These are phyloP conservation scores for Epichloe coenophiala DNA, from an alignment of 2,329 filamentous ascomycete genomes.

Conservation along the genomic window DNA sequence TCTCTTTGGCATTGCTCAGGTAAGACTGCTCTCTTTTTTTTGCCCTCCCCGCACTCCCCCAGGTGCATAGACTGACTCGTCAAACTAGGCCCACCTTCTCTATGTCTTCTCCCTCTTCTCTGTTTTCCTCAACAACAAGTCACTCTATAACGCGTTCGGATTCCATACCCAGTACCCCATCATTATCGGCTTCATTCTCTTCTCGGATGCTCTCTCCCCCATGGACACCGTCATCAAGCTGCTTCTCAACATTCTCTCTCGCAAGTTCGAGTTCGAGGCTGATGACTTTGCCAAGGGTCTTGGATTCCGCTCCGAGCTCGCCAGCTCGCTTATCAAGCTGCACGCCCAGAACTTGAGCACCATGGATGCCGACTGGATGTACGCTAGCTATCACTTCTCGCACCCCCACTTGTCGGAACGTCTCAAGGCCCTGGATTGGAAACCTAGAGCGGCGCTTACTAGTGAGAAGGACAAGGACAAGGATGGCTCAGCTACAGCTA, in stretches of 20 bases:
- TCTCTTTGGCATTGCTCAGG: slow-evolving; percentile 75
- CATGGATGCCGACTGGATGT: slow-evolving; percentile 98
- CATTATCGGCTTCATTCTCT: slow-evolving; percentile 93
- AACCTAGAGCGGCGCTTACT: slow-evolving; percentile 39
- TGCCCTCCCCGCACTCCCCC: background rate
- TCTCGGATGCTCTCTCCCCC: slow-evolving; percentile 83
- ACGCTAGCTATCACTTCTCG: slow-evolving; percentile 96
- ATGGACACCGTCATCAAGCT: slow-evolving; percentile 94
- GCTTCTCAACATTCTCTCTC: slow-evolving; percentile 87
- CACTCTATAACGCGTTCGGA: slow-evolving; percentile 81
- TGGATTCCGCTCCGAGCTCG: slow-evolving; percentile 73
- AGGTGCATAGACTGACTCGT: background rate
- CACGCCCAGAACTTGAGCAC: slow-evolving; percentile 97
- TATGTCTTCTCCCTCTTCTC: slow-evolving; percentile 96
- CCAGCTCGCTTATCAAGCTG: slow-evolving; percentile 83
- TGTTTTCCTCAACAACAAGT: slow-evolving; percentile 90
- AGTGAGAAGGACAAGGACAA: slow-evolving; percentile 27
- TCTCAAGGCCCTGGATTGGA: slow-evolving; percentile 82
- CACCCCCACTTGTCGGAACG: slow-evolving; percentile 93
- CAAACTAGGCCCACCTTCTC: slow-evolving; percentile 68
- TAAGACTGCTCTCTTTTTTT: slow-evolving; percentile 20
- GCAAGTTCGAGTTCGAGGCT: slow-evolving; percentile 92
- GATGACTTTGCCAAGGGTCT: slow-evolving; percentile 78
- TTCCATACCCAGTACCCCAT: slow-evolving; percentile 75
- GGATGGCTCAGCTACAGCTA: slow-evolving; percentile 47